These are phyloP conservation scores for Lithohypha guttulata DNA, from an alignment of 2,329 filamentous ascomycete genomes.

Conservation along the genomic window DNA sequence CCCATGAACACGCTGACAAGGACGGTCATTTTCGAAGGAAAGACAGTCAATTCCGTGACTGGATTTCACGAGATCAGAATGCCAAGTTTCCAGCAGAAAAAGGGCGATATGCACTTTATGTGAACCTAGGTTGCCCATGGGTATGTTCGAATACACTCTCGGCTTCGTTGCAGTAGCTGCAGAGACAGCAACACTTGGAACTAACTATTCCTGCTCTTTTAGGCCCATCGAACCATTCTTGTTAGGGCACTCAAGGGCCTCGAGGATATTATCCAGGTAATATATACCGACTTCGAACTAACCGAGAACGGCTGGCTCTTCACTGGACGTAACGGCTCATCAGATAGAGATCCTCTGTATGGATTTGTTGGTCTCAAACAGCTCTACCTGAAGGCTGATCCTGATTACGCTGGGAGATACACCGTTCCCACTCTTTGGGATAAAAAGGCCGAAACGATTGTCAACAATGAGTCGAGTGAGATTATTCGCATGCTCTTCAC, in stretches of 20 bases:
- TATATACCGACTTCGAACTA: slow-evolving; percentile 35
- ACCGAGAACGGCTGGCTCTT: slow-evolving; percentile 61
- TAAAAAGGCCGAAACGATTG: slow-evolving; percentile 61
- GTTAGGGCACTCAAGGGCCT: slow-evolving; percentile 41
- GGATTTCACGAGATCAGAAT: slow-evolving; percentile 41
- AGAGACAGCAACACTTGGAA: not conserved
- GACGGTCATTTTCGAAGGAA: slow-evolving; percentile 46
- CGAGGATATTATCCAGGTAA: slow-evolving; percentile 39
- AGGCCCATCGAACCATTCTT: slow-evolving; percentile 42
- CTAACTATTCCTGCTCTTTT: not conserved
- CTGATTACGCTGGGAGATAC: slow-evolving; percentile 60
- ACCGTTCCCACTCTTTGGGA: slow-evolving; percentile 79
- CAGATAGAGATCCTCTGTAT: slow-evolving; percentile 56
- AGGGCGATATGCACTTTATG: slow-evolving; percentile 51
- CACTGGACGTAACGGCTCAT: slow-evolving; percentile 47
- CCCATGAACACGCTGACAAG: slow-evolving; percentile 29
- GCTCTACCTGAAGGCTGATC: slow-evolving; percentile 62
- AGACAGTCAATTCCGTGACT: slow-evolving; percentile 45
- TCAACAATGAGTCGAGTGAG: slow-evolving; percentile 80
- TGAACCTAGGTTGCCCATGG: slow-evolving; percentile 52
- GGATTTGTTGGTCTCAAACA: slow-evolving; percentile 61
- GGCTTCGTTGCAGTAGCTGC: not conserved
- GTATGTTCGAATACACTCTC: slow-evolving; percentile 22
- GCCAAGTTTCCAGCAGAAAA: slow-evolving; percentile 48
- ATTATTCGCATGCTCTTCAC: slow-evolving; percentile 74